Base-by-base conservation (phyloP, 2,329 filamentous ascomycete species). In the Elsinoe ampelina region DNA sequence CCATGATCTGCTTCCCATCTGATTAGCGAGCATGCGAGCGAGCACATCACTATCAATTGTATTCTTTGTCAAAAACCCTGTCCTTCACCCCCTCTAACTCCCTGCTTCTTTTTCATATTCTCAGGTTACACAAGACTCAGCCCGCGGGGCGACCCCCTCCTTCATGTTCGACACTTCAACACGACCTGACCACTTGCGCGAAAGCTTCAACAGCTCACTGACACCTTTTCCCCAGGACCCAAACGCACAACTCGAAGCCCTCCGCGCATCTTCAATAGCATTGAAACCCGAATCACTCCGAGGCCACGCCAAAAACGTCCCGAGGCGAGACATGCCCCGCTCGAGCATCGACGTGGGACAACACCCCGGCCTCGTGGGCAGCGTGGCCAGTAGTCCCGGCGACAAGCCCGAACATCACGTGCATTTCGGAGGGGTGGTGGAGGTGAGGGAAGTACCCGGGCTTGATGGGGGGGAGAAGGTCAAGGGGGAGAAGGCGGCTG, bases 241-340 rank as follows among this genome's bases (percentile, higher is more conserved):
- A 0, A 63, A 66, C 41, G 67, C 68, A 45, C 71, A 72, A 62
- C 74, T 78, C 58, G 75, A 77, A 58, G 63, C 74, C 59, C 70
- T 78, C 10, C 72, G 75, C 42, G 69, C 73, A 22, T 72, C 69
- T 35, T 77, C 75, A 2, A 64, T 77, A 15, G 60, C 70, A 50
- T 62, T 72, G 26, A 62, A 60, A 8, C 63, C 66, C 1, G 56
- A 58, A 26, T 64, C 68, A 32, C 59, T 70, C 36, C 64, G 64
- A 35, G 38, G 68, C n/a, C 66, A 65, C 4, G 59, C 57, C 13
- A 63, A 62, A 47, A 58, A 59, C 13, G 50, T 68, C 2, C 63
- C 66, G 3, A 60, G 61, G 7, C 62, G 68, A n/a, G 54, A 63
- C 15, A 69, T 70, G 68, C 66, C 66, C 7, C 17, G 56, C 5